Evolutionary conservation across 768 basidiomycete genomes (phyloP).

Genomic region (Pisolithus orientalis): DNA sequence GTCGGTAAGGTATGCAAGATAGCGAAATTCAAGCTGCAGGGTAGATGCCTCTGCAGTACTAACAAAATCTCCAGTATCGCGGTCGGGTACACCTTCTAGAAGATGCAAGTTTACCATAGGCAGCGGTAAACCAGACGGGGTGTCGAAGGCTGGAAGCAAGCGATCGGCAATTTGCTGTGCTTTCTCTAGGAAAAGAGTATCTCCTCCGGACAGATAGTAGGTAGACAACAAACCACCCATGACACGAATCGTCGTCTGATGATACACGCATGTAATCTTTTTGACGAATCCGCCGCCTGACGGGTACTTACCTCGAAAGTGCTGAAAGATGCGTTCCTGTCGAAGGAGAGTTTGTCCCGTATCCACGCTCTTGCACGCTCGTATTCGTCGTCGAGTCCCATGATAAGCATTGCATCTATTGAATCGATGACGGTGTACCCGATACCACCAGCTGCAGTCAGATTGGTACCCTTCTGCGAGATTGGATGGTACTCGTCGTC

Average conservation of each 20-base stretch:
- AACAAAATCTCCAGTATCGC: constrained; percentile 53
- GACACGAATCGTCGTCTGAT: constrained; percentile 85
- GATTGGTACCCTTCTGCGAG: constrained; percentile 63
- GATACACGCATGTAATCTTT: constrained; percentile 3
- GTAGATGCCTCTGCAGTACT: constrained; percentile 87
- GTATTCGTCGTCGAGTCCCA: constrained; percentile 81
- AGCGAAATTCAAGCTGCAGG: constrained; percentile 85
- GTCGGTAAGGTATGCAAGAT: constrained; percentile 73
- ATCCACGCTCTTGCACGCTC: constrained; percentile 75
- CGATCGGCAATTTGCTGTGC: constrained; percentile 82
- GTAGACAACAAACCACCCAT: constrained; percentile 88
- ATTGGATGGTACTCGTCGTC: constrained; percentile 91
- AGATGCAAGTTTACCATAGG: constrained; percentile 69
- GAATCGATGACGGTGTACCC: constrained; percentile 89
- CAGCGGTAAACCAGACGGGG: constrained; percentile 75
- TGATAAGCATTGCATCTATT: constrained; percentile 80
- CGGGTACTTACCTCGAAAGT: constrained; percentile 75
- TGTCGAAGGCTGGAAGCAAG: constrained; percentile 79
- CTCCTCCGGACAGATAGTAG: constrained; percentile 66
- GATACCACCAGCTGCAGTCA: constrained; percentile 73
- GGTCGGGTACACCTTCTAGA: constrained; percentile 52
- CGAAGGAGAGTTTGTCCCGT: constrained; percentile 58
- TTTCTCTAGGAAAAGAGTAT: constrained; percentile 65
- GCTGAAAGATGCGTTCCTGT: constrained; percentile 72
- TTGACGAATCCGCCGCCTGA: background rate